Evolutionary conservation across 768 basidiomycete species (phyloP).

Genomic region (Leccinellum luteum): DNA sequence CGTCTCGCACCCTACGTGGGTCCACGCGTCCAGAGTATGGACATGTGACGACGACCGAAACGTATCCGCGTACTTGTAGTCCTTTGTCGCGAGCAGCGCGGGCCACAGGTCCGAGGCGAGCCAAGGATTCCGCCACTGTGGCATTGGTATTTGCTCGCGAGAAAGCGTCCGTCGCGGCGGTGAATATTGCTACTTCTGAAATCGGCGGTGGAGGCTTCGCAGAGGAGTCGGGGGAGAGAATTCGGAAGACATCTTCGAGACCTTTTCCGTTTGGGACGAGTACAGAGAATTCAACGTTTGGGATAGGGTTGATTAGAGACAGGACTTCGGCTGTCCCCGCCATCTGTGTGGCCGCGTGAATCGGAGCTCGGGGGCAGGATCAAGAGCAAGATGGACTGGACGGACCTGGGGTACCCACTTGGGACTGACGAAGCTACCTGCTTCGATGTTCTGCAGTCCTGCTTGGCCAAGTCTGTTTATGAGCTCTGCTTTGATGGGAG

Average conservation of each 20-base stretch:
- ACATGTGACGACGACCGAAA: conserved; percentile 80
- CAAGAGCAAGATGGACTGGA: conserved; percentile 4
- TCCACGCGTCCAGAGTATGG: conserved; percentile 84
- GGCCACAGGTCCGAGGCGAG: conserved; percentile 59
- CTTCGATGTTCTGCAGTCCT: conserved; percentile 71
- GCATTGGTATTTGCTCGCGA: conserved; percentile 82
- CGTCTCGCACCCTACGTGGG: conserved; percentile 58
- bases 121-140: conserved; percentile 67
- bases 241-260: conserved; percentile 59
- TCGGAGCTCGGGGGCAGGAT: background rate
- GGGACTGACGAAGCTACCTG: conserved; percentile 88
- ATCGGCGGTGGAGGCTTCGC: conserved; percentile 48
- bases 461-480: conserved; percentile 70
- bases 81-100: conserved; percentile 56
- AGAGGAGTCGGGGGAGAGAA: conserved; percentile 43
- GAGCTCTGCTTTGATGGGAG: conserved; percentile 74
- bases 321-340: conserved; percentile 80
- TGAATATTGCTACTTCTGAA: conserved; percentile 87
- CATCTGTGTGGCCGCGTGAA: conserved; percentile 80
- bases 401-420: conserved; percentile 88
- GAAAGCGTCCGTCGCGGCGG: conserved; percentile 86
- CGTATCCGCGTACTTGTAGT: conserved; percentile 78
- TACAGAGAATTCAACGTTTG: conserved; percentile 68
- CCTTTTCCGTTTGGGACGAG: conserved; percentile 81
- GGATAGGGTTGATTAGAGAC: conserved; percentile 48